phyloP scores from a whole-genome alignment of 805 yeast species.

The Saccharomycopsis babjevae region DNA sequence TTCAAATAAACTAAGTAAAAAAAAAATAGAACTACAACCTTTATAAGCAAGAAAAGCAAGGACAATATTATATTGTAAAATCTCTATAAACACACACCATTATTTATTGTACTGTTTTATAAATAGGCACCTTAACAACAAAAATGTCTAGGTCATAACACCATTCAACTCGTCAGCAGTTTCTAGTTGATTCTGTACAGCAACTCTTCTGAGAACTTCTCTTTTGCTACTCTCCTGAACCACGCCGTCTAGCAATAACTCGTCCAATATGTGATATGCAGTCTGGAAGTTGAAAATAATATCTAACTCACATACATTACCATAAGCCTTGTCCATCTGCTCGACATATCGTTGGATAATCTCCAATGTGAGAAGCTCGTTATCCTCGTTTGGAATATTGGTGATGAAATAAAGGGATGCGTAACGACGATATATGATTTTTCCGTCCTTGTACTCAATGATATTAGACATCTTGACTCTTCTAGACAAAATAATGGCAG shows the following conservation, averaged over 20 bases:
- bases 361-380: slow-evolving; percentile 80
- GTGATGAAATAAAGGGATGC: slow-evolving; percentile 88
- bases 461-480: slow-evolving; percentile 94
- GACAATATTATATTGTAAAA: neutral
- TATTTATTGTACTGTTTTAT: neutral
- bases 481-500: slow-evolving; percentile 75
- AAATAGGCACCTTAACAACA: neutral
- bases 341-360: slow-evolving; percentile 89
- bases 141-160: slow-evolving; percentile 2
- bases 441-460: slow-evolving; percentile 67
- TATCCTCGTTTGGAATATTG: slow-evolving; percentile 74
- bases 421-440: slow-evolving; percentile 83
- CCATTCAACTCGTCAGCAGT: slow-evolving; percentile 53
- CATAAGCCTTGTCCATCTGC: slow-evolving; percentile 91
- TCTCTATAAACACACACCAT: neutral
- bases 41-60: neutral
- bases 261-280: slow-evolving; percentile 89
- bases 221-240: slow-evolving; percentile 73
- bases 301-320: slow-evolving; percentile 93
- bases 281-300: slow-evolving; percentile 91
- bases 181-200: slow-evolving; percentile 82
- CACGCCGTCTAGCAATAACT: slow-evolving; percentile 79
- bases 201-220: slow-evolving; percentile 67
- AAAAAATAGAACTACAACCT: neutral
- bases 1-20: neutral